phyloP scores from a whole-genome alignment of 106 monocot genomes.

The Dioscorea dumetorum region DNA sequence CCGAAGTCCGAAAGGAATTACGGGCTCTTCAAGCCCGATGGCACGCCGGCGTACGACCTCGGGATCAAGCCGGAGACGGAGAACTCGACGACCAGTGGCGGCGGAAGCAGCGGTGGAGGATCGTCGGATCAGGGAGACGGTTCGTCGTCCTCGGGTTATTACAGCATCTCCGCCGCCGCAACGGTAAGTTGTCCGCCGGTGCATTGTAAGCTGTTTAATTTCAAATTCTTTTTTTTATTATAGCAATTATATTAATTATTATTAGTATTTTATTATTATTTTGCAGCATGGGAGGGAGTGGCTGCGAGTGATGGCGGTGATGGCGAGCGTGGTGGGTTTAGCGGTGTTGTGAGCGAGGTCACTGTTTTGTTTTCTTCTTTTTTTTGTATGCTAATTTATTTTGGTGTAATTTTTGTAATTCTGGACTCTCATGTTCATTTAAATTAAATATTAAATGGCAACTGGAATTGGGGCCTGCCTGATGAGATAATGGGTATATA shows the following conservation, averaged over 20 bases:
- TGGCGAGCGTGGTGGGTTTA: background rate
- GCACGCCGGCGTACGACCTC: slow-evolving; percentile 8
- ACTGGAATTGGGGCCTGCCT: no score
- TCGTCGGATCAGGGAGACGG: slow-evolving; percentile 2
- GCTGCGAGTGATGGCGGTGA: background rate
- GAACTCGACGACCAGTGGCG: background rate
- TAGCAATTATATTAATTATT: background rate
- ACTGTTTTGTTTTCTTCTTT: background rate
- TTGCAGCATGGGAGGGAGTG: background rate
- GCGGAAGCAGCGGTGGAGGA: background rate
- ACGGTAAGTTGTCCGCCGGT: background rate
- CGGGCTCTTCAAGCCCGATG: slow-evolving; percentile 12
- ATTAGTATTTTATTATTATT: background rate
- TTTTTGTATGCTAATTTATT: background rate
- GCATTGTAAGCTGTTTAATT: background rate
- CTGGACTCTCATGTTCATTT: background rate
- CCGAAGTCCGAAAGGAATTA: slow-evolving; percentile 11
- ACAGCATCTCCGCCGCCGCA: slow-evolving; percentile 6
- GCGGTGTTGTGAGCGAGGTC: background rate
- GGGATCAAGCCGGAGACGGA: background rate
- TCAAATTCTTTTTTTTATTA: background rate
- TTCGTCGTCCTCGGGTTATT: background rate
- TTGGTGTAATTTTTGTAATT: background rate
- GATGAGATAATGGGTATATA: no score
- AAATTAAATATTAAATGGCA: no score